Conservation (phyloP, 2,329 filamentous ascomycete genomes). For the Fusarium anguioides region DNA sequence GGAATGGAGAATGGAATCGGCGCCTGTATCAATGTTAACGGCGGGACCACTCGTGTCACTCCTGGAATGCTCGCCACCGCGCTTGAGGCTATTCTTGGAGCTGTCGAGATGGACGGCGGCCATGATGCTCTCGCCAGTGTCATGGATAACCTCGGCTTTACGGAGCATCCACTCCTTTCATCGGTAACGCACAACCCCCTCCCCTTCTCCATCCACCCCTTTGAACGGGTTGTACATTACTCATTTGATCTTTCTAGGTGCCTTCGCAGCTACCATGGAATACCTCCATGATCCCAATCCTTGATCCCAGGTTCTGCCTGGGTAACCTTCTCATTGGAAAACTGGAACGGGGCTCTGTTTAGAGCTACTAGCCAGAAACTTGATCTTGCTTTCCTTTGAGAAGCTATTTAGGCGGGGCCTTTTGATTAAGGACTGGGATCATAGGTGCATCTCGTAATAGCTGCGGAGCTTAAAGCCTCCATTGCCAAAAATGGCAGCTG, state of each 20-base stretch:
- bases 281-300: not conserved
- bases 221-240: not conserved
- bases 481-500: rapidly evolving
- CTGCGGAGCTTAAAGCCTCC: not conserved
- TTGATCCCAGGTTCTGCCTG: not conserved
- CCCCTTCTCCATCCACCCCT: too few relatives aligned
- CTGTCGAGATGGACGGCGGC: not conserved
- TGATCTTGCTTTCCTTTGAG: not conserved
- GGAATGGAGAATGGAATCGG: rapidly evolving
- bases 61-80: not conserved
- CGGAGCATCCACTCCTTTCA: not conserved
- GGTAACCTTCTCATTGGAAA: not conserved
- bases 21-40: not conserved
- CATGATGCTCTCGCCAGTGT: not conserved
- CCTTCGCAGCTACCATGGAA: not conserved
- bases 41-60: not conserved
- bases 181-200: not conserved
- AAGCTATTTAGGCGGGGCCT: not conserved
- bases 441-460: not conserved
- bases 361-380: not conserved
- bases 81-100: not conserved
- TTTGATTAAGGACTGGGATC: not conserved
- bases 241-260: not conserved
- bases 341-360: not conserved
- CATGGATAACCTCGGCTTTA: not conserved